Percentiles rank a stretch among this genome's conserved stretches.
Evolutionary conservation across 2,329 filamentous ascomycete species (phyloP).

Genomic region (Ophiocordyceps camponoti-rufipedis): DNA sequence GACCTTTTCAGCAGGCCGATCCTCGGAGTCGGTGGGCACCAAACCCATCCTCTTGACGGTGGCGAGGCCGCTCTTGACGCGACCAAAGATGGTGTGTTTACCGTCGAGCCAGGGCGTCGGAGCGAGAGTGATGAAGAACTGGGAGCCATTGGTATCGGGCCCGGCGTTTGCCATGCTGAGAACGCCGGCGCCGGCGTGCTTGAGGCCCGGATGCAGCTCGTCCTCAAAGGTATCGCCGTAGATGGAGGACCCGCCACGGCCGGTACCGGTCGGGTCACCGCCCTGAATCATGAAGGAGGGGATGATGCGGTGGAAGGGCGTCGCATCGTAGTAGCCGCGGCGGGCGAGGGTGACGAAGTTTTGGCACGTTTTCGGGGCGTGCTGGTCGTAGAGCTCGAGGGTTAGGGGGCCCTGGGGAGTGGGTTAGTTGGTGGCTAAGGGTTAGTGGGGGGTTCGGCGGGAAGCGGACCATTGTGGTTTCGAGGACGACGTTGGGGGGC

Average conservation of each 20-base stretch:
- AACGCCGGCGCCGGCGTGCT: constrained; percentile 87
- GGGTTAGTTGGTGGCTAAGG: not conserved
- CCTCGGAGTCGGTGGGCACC: constrained; percentile 66
- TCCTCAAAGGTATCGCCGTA: constrained; percentile 91
- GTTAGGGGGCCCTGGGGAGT: constrained; percentile 53
- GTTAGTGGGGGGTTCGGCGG: not conserved
- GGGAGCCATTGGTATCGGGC: constrained; percentile 80
- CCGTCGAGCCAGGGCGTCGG: constrained; percentile 94
- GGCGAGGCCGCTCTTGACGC: constrained; percentile 67
- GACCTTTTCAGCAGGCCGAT: constrained; percentile 65
- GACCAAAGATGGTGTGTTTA: constrained; percentile 91
- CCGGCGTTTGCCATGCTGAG: constrained; percentile 93
- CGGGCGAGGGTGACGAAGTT: constrained; percentile 71
- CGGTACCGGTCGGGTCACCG: constrained; percentile 86
- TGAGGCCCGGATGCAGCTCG: constrained; percentile 61
- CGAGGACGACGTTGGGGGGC: constrained; percentile 62
- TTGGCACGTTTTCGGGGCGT: constrained; percentile 76
- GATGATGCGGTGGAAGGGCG: constrained; percentile 88
- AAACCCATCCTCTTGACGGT: constrained; percentile 78
- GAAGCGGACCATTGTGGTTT: constrained; percentile 60
- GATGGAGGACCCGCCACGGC: constrained; percentile 73
- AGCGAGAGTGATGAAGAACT: constrained; percentile 91
- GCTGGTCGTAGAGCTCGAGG: constrained; percentile 75
- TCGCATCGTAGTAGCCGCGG: constrained; percentile 74
- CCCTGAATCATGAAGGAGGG: constrained; percentile 93